Conservation (phyloP, 2,329 filamentous ascomycete species). For the Phialophora chinensis region DNA sequence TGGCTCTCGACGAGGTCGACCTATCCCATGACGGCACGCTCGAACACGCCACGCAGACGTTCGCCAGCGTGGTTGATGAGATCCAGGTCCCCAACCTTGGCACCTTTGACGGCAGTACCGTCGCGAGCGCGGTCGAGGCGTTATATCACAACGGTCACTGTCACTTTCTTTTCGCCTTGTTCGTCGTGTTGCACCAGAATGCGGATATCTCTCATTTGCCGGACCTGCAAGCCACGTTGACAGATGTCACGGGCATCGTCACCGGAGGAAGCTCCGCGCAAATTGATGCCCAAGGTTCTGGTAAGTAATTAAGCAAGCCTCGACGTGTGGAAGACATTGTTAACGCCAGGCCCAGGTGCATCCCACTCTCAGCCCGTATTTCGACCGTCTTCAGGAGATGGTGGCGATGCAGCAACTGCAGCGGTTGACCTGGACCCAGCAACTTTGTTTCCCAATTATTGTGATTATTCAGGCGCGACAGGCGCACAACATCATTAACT, state of each 20-base stretch:
- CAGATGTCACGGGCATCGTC: neutral
- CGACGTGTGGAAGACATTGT: neutral
- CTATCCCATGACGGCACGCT: neutral
- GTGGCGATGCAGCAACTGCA: neutral
- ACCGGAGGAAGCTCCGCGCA: neutral
- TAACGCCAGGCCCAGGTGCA: neutral
- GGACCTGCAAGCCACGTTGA: neutral
- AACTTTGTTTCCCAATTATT: neutral
- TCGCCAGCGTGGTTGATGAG: neutral
- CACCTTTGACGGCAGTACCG: neutral
- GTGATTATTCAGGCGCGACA: neutral
- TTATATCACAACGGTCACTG: neutral
- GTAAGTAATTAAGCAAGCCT: neutral
- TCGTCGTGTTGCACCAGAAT: neutral
- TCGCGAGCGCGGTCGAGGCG: neutral
- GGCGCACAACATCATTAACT: no score
- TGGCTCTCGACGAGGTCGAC: neutral
- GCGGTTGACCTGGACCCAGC: neutral
- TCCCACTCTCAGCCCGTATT: neutral
- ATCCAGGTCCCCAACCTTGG: neutral
- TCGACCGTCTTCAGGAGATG: neutral
- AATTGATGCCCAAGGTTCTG: neutral
- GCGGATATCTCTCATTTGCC: neutral
- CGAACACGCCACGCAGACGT: neutral
- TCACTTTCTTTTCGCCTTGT: neutral